phyloP scores from a whole-genome alignment of 192 early-diverging fungal species.

The Coemansia sp. region DNA sequence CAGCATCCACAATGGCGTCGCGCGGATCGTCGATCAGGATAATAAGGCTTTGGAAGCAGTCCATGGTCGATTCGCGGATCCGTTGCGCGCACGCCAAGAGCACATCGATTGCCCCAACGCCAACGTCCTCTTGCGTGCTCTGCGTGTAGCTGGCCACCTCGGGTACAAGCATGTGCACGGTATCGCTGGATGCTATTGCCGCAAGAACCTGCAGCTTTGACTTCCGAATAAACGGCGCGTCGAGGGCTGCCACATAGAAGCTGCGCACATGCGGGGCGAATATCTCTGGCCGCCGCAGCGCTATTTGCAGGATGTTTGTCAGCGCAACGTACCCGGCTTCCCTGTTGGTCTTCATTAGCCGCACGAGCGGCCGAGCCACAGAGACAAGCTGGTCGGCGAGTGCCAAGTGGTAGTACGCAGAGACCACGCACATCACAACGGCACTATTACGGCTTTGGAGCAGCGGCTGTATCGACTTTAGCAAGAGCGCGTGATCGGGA shows the following conservation, averaged over 20 bases:
- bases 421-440: constrained; percentile 69
- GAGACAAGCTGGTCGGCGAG: constrained; percentile 57
- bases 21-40: constrained; percentile 27
- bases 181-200: constrained; percentile 63
- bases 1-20: constrained; percentile 16
- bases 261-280: constrained; percentile 71
- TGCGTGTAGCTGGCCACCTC: constrained; percentile 64
- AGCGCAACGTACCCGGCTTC: constrained; percentile 80
- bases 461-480: constrained; percentile 67
- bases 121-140: constrained; percentile 26
- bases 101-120: constrained; percentile 29
- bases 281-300: constrained; percentile 63
- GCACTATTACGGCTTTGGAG: constrained; percentile 84
- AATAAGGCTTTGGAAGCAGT: constrained; percentile 49
- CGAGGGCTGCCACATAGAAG: constrained; percentile 79
- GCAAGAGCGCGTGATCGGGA: constrained; percentile 74
- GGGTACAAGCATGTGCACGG: constrained; percentile 65
- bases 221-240: constrained; percentile 74
- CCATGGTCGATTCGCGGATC: constrained; percentile 50
- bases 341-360: constrained; percentile 67
- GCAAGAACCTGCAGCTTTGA: constrained; percentile 85
- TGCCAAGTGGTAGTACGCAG: constrained; percentile 68
- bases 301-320: constrained; percentile 74
- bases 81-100: constrained; percentile 42
- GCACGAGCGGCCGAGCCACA: constrained; percentile 71